Evolutionary conservation across 495 filamentous ascomycete species (phyloP).

Genomic region (Hypoxylon subgilvum): DNA sequence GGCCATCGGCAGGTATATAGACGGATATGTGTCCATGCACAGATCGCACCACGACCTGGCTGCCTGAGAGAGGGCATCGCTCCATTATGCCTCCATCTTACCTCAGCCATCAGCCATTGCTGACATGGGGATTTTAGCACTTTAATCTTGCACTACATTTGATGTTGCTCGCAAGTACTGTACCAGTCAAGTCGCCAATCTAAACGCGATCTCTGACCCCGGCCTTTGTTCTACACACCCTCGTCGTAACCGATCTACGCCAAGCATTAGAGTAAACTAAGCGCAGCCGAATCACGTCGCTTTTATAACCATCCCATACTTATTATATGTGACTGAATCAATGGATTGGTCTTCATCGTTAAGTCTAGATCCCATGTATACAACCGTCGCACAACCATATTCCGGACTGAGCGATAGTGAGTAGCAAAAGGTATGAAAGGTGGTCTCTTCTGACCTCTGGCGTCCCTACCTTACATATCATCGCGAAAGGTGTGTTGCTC

Average conservation of each 20-base stretch:
- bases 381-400: conserved; percentile 24
- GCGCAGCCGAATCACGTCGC: conserved; percentile 29
- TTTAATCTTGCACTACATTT: conserved; percentile 22
- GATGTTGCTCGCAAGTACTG: background rate
- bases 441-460: background rate
- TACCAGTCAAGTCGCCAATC: conserved; percentile 13
- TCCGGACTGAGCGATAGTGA: conserved; percentile 25
- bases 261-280: conserved; percentile 27
- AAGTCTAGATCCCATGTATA: conserved; percentile 23
- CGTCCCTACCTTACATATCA: conserved; percentile 8
- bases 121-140: conserved; percentile 6
- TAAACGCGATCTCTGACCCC: conserved; percentile 18
- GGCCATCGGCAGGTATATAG: too few species aligned
- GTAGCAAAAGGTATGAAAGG: background rate
- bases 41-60: too few species aligned
- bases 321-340: conserved; percentile 18
- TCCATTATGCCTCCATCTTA: too few species aligned
- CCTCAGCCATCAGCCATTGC: too few species aligned
- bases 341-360: conserved; percentile 15
- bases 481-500: background rate
- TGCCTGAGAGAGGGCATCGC: too few species aligned
- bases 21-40: too few species aligned
- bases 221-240: conserved; percentile 30
- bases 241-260: conserved; percentile 26
- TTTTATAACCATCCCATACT: conserved; percentile 21